A percentile compares a stretch with the other conserved stretches of the same genome.
These are phyloP conservation scores for Diaporthe capsici DNA, from an alignment of 2,329 filamentous ascomycete genomes.

Conservation along the genomic window DNA sequence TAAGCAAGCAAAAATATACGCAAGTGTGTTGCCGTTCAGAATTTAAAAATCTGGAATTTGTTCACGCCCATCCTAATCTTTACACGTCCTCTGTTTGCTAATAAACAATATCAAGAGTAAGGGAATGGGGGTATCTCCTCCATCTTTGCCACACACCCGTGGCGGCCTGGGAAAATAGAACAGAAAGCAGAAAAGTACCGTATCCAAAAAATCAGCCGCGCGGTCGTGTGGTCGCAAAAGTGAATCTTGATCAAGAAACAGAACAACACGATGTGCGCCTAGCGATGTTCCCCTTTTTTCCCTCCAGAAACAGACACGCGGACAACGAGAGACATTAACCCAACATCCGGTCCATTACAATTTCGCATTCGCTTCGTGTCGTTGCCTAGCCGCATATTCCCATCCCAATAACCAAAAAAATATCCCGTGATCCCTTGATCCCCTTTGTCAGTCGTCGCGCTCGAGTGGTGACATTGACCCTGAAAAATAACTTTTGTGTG, in stretches of 20 bases:
- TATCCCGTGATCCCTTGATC: slow-evolving; percentile 20
- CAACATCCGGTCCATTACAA: slow-evolving; percentile 38
- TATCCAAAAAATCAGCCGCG: background rate
- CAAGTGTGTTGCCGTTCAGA: background rate
- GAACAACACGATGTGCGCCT: slow-evolving; percentile 35
- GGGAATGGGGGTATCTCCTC: slow-evolving; percentile 36
- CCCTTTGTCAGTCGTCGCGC: slow-evolving; percentile 20
- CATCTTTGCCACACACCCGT: slow-evolving; percentile 32
- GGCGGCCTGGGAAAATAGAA: slow-evolving; percentile 10
- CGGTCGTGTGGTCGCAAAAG: background rate
- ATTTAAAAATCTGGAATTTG: slow-evolving; percentile 16
- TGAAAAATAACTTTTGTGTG: slow-evolving; percentile 25
- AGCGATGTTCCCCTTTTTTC: slow-evolving; percentile 16
- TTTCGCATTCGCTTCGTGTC: slow-evolving; percentile 13
- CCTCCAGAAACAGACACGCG: background rate
- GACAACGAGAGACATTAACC: slow-evolving; percentile 20
- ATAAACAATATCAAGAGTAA: slow-evolving; percentile 30
- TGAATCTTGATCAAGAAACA: slow-evolving; percentile 17
- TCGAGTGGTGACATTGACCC: slow-evolving; percentile 8
- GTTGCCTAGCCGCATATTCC: background rate
- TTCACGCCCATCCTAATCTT: slow-evolving; percentile 13
- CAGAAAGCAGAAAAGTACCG: background rate
- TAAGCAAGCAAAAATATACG: background rate
- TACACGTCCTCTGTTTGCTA: slow-evolving; percentile 3
- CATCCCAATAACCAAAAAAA: background rate